Percentiles rank a stretch among this genome's conserved stretches.
These are phyloP conservation scores for Tricholoma saponaceum DNA, from an alignment of 768 basidiomycete genomes.

Conservation along the genomic window DNA sequence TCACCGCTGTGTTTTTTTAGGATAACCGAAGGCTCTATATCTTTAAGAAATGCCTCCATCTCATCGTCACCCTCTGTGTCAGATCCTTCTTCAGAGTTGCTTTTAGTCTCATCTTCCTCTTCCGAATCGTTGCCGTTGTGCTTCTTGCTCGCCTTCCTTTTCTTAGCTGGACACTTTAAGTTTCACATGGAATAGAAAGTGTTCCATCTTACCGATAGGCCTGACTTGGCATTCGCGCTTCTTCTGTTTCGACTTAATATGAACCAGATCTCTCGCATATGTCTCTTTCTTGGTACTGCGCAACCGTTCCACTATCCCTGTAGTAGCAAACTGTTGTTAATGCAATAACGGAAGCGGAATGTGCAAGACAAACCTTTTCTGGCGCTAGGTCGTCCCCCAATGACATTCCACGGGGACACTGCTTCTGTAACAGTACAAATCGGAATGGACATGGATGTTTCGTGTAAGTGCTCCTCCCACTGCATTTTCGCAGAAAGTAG, in stretches of 20 bases:
- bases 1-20: not conserved
- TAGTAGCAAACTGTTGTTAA: not conserved
- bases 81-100: not conserved
- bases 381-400: no score
- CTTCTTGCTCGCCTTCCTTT: not conserved
- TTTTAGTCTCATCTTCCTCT: not conserved
- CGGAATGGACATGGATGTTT: no score
- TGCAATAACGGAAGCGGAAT: not conserved
- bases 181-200: not conserved
- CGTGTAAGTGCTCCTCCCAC: no score
- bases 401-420: no score
- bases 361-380: not conserved
- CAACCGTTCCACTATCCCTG: not conserved
- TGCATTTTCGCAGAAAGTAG: no score
- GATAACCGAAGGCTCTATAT: not conserved
- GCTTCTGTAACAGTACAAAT: no score
- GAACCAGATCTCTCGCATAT: not conserved
- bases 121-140: not conserved
- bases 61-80: not conserved
- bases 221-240: not conserved
- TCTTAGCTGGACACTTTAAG: not conserved
- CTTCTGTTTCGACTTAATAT: not conserved
- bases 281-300: not conserved
- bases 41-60: not conserved
- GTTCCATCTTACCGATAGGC: not conserved